Percentiles rank a stretch among this genome's conserved stretches.
phyloP scores from a whole-genome alignment of 768 basidiomycete genomes.

The Boletus pseudo-olivaceus region DNA sequence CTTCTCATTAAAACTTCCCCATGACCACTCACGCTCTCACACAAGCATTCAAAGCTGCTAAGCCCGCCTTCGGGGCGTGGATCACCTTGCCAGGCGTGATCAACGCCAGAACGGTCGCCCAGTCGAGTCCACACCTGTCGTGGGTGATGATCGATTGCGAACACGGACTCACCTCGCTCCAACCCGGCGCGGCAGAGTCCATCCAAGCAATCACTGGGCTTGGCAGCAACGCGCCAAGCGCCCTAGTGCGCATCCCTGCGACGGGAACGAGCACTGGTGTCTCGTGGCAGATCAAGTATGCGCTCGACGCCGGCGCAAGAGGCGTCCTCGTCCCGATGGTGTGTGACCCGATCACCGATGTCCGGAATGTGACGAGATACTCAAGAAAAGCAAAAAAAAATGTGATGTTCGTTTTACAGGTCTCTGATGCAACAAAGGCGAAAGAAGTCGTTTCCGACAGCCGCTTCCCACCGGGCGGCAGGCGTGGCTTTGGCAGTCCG shows the following conservation, averaged over 20 bases:
- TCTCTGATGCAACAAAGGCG: slow-evolving; percentile 57
- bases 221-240: slow-evolving; percentile 43
- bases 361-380: not conserved
- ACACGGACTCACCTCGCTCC: slow-evolving; percentile 56
- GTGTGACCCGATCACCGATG: slow-evolving; percentile 2
- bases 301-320: slow-evolving; percentile 62
- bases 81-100: slow-evolving; percentile 57
- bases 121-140: slow-evolving; percentile 51
- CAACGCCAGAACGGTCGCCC: slow-evolving; percentile 56
- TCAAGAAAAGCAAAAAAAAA: not conserved
- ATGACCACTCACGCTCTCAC: slow-evolving; percentile 57
- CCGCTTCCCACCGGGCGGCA: slow-evolving; percentile 59
- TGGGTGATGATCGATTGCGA: slow-evolving; percentile 71
- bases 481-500: slow-evolving; percentile 63
- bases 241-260: slow-evolving; percentile 60
- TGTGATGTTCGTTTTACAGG: slow-evolving; percentile 23
- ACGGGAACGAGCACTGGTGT: slow-evolving; percentile 55
- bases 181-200: slow-evolving; percentile 54
- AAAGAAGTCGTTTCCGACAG: slow-evolving; percentile 52
- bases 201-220: slow-evolving; percentile 52
- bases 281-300: slow-evolving; percentile 70
- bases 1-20: not conserved
- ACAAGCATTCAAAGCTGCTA: slow-evolving; percentile 49
- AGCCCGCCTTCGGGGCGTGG: slow-evolving; percentile 67
- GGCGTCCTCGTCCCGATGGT: slow-evolving; percentile 71